Evolutionary conservation across 78 protist genomes (phyloP), one percentile per base, ranked within the genome.

Genomic region (Dictyostelium citrinum): DNA sequence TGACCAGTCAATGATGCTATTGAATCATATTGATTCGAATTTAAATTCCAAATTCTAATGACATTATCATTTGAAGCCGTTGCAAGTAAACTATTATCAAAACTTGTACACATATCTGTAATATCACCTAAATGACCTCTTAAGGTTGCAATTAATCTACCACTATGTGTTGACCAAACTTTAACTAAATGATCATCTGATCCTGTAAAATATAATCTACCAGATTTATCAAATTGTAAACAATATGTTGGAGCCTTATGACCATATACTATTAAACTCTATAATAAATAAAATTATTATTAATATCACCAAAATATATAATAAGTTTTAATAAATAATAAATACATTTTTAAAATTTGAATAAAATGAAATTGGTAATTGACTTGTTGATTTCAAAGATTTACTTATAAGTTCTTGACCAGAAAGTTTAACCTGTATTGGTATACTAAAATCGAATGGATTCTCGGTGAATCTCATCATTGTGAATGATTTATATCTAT

Each of bases 171-270:
- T 45, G 79, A 78, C 93, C 93, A 88, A 17, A 88, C n/a, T 67
- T 88, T 88, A 20, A 88, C 82, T 4, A 88, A 45, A 68, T 88
- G 84, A 68, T 88, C 93, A 78, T 88, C 93, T 24, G 85, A 61
- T 31, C 68, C 81, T 24, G 93, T 88, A 12, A 88, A 61, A 58
- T 67, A 88, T 17, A 64, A 43, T 31, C 45, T 45, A 27, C 85
- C 93, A 33, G 81, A 77, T 39, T 88, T 88, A 49, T 88, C 93
- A 64, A 61, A 88, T 9, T 22, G 7, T 35, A 88, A 88, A 67
- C 93, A 88, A 78, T 88, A 88, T n/a, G 81, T 78, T 61, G 93
- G 79, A 35, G 93, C 77, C 43, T 64, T 78, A 46, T 88, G 93
- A n/a, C 86, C 93, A 20, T 39, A 55, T 6, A 88, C 93, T 5